Conservation (phyloP, 257 asterid species). For the Mitragyna speciosa region DNA sequence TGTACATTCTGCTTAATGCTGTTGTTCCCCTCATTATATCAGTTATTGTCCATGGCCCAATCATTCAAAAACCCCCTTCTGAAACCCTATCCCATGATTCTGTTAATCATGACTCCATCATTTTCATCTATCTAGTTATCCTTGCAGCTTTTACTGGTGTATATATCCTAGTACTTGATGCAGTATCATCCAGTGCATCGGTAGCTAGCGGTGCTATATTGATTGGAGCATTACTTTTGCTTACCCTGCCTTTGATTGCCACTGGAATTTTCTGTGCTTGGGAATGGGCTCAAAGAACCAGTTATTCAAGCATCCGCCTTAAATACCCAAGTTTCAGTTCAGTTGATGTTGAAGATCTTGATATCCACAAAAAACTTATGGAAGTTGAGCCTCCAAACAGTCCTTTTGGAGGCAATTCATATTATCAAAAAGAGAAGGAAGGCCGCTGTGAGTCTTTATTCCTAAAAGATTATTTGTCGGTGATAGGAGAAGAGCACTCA, state of each 20-base stretch:
- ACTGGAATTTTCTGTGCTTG: slow-evolving; percentile 21
- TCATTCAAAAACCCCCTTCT: slow-evolving; percentile 28
- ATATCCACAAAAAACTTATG: slow-evolving; percentile 22
- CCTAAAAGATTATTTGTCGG: slow-evolving; percentile 26
- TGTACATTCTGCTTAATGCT: slow-evolving; percentile 63
- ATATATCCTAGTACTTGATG: slow-evolving; percentile 48
- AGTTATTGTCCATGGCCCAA: slow-evolving; percentile 27
- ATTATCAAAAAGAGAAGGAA: slow-evolving; percentile 23
- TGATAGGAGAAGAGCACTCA: slow-evolving; percentile 66
- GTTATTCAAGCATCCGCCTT: slow-evolving; percentile 9
- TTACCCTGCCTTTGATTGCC: slow-evolving; percentile 40
- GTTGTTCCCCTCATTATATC: slow-evolving; percentile 45
- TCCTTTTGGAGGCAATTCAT: slow-evolving; percentile 8
- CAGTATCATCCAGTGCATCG: slow-evolving; percentile 23
- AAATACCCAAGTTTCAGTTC: slow-evolving; percentile 19
- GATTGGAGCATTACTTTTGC: slow-evolving; percentile 44
- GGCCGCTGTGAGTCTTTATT: slow-evolving; percentile 15
- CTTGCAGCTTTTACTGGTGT: slow-evolving; percentile 48
- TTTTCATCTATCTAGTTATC: slow-evolving; percentile 37
- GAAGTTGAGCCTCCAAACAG: slow-evolving; percentile 18
- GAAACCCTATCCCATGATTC: slow-evolving; percentile 26
- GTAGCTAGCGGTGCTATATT: slow-evolving; percentile 34
- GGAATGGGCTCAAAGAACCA: slow-evolving; percentile 21
- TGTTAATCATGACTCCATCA: slow-evolving; percentile 24
- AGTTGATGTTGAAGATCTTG: slow-evolving; percentile 27